phyloP scores from a whole-genome alignment of 768 basidiomycete genomes.

The Mycena epipterygia region DNA sequence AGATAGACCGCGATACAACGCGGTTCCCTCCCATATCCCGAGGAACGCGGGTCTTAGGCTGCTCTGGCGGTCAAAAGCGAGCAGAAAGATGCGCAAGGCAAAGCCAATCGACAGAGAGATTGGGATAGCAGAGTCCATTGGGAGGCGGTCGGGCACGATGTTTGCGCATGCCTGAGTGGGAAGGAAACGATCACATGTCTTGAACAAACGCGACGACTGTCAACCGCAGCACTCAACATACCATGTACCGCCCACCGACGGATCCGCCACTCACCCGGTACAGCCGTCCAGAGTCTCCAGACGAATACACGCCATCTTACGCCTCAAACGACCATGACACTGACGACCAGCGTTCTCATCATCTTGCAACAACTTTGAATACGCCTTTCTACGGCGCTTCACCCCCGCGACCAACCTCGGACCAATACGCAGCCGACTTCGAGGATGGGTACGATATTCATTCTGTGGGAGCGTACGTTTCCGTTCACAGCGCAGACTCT shows the following conservation, averaged over 20 bases:
- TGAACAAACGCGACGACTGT: too few relatives aligned
- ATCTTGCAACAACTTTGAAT: not conserved
- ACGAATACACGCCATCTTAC: constrained; percentile 15
- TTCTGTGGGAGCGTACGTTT: constrained; percentile 4
- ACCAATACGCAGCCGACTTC: constrained; percentile 10
- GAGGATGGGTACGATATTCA: constrained; percentile 10
- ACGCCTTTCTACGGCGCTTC: constrained; percentile 18
- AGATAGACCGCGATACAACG: constrained; percentile 52
- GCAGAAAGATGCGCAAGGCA: constrained; percentile 18
- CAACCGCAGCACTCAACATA: too few relatives aligned
- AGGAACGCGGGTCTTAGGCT: constrained; percentile 51
- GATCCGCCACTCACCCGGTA: not conserved
- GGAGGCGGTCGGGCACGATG: constrained; percentile 3
- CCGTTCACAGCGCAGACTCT: not conserved
- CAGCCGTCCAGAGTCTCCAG: constrained; percentile 26
- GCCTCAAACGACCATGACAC: not conserved
- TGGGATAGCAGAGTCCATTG: constrained; percentile 60
- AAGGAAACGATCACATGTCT: not conserved
- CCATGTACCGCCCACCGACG: constrained; percentile 25
- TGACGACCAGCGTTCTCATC: not conserved
- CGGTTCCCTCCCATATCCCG: constrained; percentile 60
- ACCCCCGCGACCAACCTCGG: constrained; percentile 9
- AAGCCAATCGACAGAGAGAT: constrained; percentile 38
- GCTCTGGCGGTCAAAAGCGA: constrained; percentile 39
- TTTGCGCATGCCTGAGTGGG: constrained; percentile 21